Percentiles rank a stretch among this genome's conserved stretches.
These are phyloP conservation scores for Phytophthora pseudosyringae DNA, from an alignment of 352 stramenopile species.

Conservation along the genomic window DNA sequence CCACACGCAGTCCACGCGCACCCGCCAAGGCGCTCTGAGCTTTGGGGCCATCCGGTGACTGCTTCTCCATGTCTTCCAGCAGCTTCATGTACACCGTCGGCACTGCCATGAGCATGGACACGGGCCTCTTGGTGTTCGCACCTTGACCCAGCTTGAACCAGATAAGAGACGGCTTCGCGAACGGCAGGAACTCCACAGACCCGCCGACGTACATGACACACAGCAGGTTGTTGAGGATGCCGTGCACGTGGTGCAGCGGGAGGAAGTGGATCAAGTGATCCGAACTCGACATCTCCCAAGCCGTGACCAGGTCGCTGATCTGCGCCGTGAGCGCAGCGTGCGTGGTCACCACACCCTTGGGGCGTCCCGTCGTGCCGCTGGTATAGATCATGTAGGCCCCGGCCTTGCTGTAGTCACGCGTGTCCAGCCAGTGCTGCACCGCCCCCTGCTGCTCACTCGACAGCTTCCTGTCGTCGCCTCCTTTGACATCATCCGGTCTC, in stretches of 20 bases:
- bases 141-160: slow-evolving; percentile 56
- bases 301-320: slow-evolving; percentile 81
- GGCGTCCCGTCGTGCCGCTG: slow-evolving; percentile 80
- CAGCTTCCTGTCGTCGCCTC: slow-evolving; percentile 12
- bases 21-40: slow-evolving; percentile 19
- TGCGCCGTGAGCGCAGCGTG: slow-evolving; percentile 74
- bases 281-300: slow-evolving; percentile 77
- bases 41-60: slow-evolving; percentile 24
- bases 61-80: slow-evolving; percentile 71
- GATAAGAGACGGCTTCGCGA: slow-evolving; percentile 61
- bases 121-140: slow-evolving; percentile 27
- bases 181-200: slow-evolving; percentile 82
- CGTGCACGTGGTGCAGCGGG: slow-evolving; percentile 92
- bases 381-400: slow-evolving; percentile 84
- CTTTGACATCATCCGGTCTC: slow-evolving; percentile 27
- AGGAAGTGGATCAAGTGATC: slow-evolving; percentile 92
- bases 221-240: slow-evolving; percentile 90
- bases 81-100: slow-evolving; percentile 93
- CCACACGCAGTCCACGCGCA: slow-evolving; percentile 50
- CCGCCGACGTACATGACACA: slow-evolving; percentile 83
- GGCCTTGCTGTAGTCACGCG: slow-evolving; percentile 21
- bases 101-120: slow-evolving; percentile 91
- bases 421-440: slow-evolving; percentile 47
- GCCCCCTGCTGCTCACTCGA: slow-evolving; percentile 21
- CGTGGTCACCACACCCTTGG: slow-evolving; percentile 88